These are phyloP conservation scores for Lepidium campestre DNA, from an alignment of 441 rosid species.

Conservation along the genomic window DNA sequence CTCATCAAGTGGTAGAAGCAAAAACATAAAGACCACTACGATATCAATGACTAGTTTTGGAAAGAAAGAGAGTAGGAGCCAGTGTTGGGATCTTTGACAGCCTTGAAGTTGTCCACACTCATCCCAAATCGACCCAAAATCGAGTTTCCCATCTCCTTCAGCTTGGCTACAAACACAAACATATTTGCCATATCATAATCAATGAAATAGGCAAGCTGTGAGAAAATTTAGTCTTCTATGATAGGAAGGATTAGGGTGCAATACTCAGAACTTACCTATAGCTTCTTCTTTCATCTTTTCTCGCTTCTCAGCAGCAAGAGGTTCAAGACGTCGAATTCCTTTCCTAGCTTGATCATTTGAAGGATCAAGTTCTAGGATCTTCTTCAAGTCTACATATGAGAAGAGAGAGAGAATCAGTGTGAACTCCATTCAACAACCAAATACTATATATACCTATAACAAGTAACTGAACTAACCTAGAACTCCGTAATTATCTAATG, in stretches of 20 bases:
- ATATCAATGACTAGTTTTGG: slow-evolving; percentile 30
- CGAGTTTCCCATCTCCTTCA: slow-evolving; percentile 88
- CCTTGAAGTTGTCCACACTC: slow-evolving; percentile 91
- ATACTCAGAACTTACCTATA: slow-evolving; percentile 50
- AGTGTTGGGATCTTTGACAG: slow-evolving; percentile 90
- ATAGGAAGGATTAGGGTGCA: background rate
- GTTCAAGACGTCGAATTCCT: slow-evolving; percentile 61
- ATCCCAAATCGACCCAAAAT: slow-evolving; percentile 86
- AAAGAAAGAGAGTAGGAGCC: slow-evolving; percentile 86
- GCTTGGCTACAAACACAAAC: slow-evolving; percentile 48
- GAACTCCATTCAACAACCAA: background rate
- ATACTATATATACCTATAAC: background rate
- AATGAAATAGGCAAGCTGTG: background rate
- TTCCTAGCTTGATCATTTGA: slow-evolving; percentile 67
- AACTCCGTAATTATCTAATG: background rate
- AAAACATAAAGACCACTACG: background rate
- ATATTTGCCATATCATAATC: background rate
- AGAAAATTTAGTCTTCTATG: background rate
- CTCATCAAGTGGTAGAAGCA: background rate
- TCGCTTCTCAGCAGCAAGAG: slow-evolving; percentile 79
- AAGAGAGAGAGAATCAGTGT: background rate
- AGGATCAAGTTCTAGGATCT: slow-evolving; percentile 76
- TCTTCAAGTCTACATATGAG: slow-evolving; percentile 61
- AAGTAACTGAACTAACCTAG: background rate
- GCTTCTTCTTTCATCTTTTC: slow-evolving; percentile 98